Percentiles rank a stretch among this genome's conserved stretches.
These are phyloP conservation scores for Candida easanensis DNA, from an alignment of 805 yeast genomes.

Conservation along the genomic window DNA sequence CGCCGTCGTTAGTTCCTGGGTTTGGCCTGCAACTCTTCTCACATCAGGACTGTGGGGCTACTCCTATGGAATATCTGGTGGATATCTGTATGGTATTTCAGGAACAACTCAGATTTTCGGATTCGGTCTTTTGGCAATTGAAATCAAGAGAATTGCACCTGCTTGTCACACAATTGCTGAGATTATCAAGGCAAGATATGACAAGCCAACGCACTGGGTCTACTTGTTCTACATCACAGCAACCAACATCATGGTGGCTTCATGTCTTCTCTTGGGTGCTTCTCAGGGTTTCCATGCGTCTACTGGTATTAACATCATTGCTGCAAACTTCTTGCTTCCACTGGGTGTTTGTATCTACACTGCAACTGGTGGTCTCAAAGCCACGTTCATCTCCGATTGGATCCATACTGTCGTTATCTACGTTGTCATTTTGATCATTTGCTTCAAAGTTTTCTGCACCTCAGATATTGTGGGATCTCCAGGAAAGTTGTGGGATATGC, in stretches of 20 bases:
- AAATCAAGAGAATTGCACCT: constrained; percentile 40
- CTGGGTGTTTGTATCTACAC: constrained; percentile 48
- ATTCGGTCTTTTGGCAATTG: constrained; percentile 37
- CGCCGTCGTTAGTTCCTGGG: constrained; percentile 45
- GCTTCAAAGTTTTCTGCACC: constrained; percentile 34
- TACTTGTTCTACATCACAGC: constrained; percentile 36
- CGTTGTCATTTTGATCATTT: constrained; percentile 33
- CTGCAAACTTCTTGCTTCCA: constrained; percentile 44
- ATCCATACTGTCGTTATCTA: constrained; percentile 46
- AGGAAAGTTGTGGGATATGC: constrained; percentile 40
- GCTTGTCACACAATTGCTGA: constrained; percentile 41
- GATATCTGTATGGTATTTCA: constrained; percentile 31
- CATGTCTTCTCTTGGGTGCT: constrained; percentile 42
- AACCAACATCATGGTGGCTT: constrained; percentile 36
- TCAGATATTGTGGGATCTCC: constrained; percentile 43
- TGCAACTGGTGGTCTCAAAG: constrained; percentile 47
- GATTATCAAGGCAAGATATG: constrained; percentile 35
- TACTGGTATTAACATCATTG: constrained; percentile 45
- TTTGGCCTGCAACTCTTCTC: constrained; percentile 43
- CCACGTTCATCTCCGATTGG: constrained; percentile 52
- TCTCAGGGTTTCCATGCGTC: constrained; percentile 38
- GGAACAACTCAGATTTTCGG: constrained; percentile 36
- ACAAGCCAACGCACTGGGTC: constrained; percentile 35
- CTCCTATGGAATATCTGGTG: constrained; percentile 40
- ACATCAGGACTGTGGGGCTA: constrained; percentile 40